These are phyloP conservation scores for Aspergillus pseudoterreus DNA, from an alignment of 2,329 filamentous ascomycete species.

Conservation along the genomic window DNA sequence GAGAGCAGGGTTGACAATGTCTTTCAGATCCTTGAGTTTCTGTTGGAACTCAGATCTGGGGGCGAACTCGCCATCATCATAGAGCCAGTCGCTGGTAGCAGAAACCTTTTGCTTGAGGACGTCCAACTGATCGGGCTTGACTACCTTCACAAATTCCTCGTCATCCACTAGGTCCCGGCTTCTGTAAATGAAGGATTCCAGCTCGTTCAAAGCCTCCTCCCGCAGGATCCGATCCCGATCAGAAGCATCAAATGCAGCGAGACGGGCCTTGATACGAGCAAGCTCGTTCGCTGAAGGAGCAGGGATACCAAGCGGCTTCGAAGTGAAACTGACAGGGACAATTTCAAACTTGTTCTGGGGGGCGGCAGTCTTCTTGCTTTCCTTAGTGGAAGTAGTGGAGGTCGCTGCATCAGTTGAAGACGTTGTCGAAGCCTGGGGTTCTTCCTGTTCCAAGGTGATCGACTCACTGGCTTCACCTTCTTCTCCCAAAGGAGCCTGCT, in stretches of 20 bases:
- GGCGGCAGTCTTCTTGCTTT: constrained; percentile 34
- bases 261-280: constrained; percentile 62
- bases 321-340: constrained; percentile 51
- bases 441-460: constrained; percentile 44
- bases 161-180: constrained; percentile 77
- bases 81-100: constrained; percentile 82
- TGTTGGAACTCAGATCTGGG: constrained; percentile 69
- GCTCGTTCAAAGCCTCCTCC: constrained; percentile 84
- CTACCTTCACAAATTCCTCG: constrained; percentile 67
- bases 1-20: constrained; percentile 73
- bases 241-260: constrained; percentile 80
- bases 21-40: constrained; percentile 72
- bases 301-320: constrained; percentile 42
- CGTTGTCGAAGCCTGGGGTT: constrained; percentile 44
- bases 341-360: constrained; percentile 48
- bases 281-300: constrained; percentile 34
- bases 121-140: constrained; percentile 65
- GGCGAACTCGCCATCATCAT: constrained; percentile 76
- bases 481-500: constrained; percentile 67
- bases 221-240: constrained; percentile 72
- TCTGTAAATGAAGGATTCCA: constrained; percentile 92
- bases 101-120: constrained; percentile 65
- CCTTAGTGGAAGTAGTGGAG: constrained; percentile 48
- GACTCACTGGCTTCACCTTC: constrained; percentile 51
- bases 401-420: constrained; percentile 46